Evolutionary conservation across 495 filamentous ascomycete species (phyloP), one percentile per base, ranked within the genome.

Genomic region (Chaetomium fimeti): DNA sequence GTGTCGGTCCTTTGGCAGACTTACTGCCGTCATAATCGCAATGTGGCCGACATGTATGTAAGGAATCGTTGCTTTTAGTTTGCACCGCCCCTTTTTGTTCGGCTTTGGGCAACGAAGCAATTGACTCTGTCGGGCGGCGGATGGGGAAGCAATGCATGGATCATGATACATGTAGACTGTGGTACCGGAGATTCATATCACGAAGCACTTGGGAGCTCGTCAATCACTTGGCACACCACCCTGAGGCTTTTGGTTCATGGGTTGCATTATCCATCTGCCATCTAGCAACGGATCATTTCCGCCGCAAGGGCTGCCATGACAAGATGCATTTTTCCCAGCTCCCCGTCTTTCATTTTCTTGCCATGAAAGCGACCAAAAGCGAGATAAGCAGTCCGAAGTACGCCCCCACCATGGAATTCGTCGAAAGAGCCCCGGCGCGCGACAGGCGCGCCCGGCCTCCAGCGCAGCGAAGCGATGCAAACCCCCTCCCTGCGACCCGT

Each of bases 351-450:
- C 68, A 69, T 72, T 66, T 67, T 62, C 63, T 65, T 64, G 64
- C 63, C 67, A 71, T 72, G 69, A 73, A 73, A 72, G 73, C 72
- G 68, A 73, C 71, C 72, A 72, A 74, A 75, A 71, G 72, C 67
- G 72, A 74, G 68, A 71, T 60, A 74, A 74, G 72, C 70, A 73
- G 72, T 72, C 73, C 73, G 67, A 74, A 70, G 69, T 75, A 73
- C 72, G 72, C 73, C 72, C 66, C 69, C 71, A 74, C 72, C 72
- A 75, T 74, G 73, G 70, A 75, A 67, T 69, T 67, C 70, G 57
- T 74, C 67, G 68, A 75, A 74, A 72, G 67, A 69, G 65, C 60
- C 67, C 65, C 63, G 51, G 64, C 52, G 45, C 57, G 48, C 25
- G 43, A 61, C 61, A 64, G 61, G 59, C 59, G 63, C 57, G 54